Evolutionary conservation across 2,329 filamentous ascomycete species (phyloP).

Genomic region (Colletotrichum paranaense): DNA sequence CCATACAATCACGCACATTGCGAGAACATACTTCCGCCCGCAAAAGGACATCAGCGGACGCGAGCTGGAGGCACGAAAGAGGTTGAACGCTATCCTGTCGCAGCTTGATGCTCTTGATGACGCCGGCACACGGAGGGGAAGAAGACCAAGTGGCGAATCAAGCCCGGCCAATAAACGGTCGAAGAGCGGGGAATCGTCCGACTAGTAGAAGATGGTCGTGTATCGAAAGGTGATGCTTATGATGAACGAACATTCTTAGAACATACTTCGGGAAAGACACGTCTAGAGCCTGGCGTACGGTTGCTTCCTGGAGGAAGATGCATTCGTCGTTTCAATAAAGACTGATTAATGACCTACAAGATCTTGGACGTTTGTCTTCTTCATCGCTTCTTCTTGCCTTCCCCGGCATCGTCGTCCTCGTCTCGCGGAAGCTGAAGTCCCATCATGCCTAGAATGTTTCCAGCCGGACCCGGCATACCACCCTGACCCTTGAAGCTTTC

Average conservation of each 20-base stretch:
- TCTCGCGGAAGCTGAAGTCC: conserved; percentile 85
- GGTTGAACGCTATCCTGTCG: conserved; percentile 58
- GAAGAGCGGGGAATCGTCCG: conserved; percentile 42
- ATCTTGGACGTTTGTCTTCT: background rate
- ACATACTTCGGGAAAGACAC: background rate
- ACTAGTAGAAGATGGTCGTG: background rate
- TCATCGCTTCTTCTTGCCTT: background rate
- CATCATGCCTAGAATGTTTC: conserved; percentile 89
- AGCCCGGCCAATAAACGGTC: conserved; percentile 61
- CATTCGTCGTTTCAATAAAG: background rate
- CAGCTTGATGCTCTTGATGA: conserved; percentile 56
- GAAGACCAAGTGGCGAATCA: conserved; percentile 52
- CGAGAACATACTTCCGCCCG: conserved; percentile 66
- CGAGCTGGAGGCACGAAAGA: conserved; percentile 65
- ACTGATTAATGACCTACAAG: background rate
- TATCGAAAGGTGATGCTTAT: background rate
- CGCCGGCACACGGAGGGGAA: conserved; percentile 41
- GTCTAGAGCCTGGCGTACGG: background rate
- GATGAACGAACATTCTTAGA: background rate
- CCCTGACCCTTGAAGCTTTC: conserved; percentile 93
- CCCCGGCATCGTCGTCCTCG: conserved; percentile 66
- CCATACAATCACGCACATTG: conserved; percentile 63
- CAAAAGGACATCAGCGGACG: conserved; percentile 57
- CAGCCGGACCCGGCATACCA: conserved; percentile 85
- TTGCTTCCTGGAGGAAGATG: background rate